Evolutionary conservation across 73 alveolate genomes (phyloP).

Genomic region (Strombidium stylifer): DNA sequence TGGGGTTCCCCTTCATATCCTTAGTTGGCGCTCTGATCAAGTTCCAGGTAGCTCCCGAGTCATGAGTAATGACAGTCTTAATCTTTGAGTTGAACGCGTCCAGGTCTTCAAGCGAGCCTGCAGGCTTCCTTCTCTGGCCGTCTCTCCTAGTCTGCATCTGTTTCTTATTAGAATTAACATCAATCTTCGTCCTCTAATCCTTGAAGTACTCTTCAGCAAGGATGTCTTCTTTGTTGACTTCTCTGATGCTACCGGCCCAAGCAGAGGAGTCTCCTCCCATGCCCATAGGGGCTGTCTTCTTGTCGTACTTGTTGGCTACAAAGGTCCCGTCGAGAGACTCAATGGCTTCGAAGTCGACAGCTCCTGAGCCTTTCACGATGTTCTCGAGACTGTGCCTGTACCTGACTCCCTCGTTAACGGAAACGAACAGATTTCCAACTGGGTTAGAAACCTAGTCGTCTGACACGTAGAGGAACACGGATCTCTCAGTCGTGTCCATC

Average conservation of each 20-base stretch:
- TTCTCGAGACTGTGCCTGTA: conserved; percentile 70
- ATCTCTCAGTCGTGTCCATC: conserved; percentile 80
- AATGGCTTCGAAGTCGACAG: conserved; percentile 79
- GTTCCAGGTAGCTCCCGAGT: conserved; percentile 91
- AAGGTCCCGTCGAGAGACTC: conserved; percentile 79
- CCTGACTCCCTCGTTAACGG: conserved; percentile 80
- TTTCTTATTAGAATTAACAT: conserved; percentile 16
- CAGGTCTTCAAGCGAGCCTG: no score
- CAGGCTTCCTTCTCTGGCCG: conserved; percentile 5
- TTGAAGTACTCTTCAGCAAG: conserved; percentile 18
- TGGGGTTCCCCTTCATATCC: conserved; percentile 62
- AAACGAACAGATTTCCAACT: conserved; percentile 79
- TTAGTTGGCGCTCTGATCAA: conserved; percentile 68
- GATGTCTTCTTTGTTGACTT: conserved; percentile 8
- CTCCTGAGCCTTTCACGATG: conserved; percentile 70
- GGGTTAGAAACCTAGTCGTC: conserved; percentile 49
- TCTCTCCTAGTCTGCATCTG: conserved; percentile 28
- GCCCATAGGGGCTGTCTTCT: conserved; percentile 9
- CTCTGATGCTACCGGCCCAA: no score
- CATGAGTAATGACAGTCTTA: conserved; percentile 85
- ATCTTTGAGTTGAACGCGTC: conserved; percentile 46
- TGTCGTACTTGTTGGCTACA: conserved; percentile 63
- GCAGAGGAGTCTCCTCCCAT: no score
- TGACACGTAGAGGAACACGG: conserved; percentile 78
- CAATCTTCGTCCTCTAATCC: not conserved